Evolutionary conservation across 2,329 filamentous ascomycete species (phyloP).

Genomic region (Beauveria australis): DNA sequence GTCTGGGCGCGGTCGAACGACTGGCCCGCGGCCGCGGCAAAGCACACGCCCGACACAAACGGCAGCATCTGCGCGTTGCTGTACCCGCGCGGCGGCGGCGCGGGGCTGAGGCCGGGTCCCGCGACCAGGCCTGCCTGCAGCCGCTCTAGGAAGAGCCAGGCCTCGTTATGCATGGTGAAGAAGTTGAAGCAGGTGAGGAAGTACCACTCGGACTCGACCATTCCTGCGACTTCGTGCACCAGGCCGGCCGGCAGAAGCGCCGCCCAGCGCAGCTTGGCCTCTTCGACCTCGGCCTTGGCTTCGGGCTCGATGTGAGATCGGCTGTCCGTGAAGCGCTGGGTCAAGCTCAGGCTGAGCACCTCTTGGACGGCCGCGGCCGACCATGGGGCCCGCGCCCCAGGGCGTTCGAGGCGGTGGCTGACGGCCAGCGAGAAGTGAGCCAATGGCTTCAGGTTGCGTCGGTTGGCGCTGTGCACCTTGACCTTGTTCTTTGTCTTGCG

Average conservation of each 20-base stretch:
- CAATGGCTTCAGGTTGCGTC: slow-evolving; percentile 12
- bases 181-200: not conserved
- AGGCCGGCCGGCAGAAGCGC: not conserved
- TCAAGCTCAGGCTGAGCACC: not conserved
- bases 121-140: not conserved
- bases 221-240: not conserved
- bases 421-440: not conserved
- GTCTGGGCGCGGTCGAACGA: not conserved
- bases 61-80: not conserved
- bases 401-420: not conserved
- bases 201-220: not conserved
- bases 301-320: not conserved
- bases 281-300: not conserved
- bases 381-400: not conserved
- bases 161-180: slow-evolving; percentile 3
- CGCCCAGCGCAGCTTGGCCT: not conserved
- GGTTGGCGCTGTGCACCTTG: slow-evolving; percentile 10
- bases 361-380: not conserved
- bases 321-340: not conserved
- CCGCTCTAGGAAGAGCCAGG: not conserved
- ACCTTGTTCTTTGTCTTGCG: slow-evolving; percentile 11
- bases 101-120: not conserved
- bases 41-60: not conserved
- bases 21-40: not conserved
- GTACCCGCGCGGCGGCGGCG: not conserved